Percentiles rank a stretch among this genome's conserved stretches.
Evolutionary conservation across 257 asterid species (phyloP).

Genomic region (Fraxinus pennsylvanica): DNA sequence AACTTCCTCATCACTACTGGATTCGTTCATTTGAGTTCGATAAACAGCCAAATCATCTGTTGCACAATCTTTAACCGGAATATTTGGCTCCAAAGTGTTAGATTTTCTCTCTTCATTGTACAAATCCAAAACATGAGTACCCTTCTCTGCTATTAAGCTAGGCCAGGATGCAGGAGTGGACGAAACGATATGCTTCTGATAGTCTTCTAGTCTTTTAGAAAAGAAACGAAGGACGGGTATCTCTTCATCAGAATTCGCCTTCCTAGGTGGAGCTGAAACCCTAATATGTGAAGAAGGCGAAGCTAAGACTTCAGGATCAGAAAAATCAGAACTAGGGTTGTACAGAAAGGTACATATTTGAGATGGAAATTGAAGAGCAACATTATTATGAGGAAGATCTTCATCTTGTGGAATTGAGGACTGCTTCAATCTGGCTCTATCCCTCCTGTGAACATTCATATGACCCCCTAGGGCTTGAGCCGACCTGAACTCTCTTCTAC

Average conservation of each 20-base stretch:
- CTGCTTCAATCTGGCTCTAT: constrained; percentile 86
- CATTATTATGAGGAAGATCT: constrained; percentile 33
- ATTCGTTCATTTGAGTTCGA: constrained; percentile 23
- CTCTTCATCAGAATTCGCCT: constrained; percentile 17
- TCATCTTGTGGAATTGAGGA: constrained; percentile 38
- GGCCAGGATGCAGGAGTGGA: constrained; percentile 48
- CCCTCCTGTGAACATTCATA: constrained; percentile 91
- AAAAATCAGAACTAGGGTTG: constrained; percentile 48
- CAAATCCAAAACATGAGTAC: constrained; percentile 28
- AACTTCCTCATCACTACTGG: constrained; percentile 37
- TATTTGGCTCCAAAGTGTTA: constrained; percentile 18
- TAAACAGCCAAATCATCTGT: constrained; percentile 44
- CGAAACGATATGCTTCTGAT: constrained; percentile 17
- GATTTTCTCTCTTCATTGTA: constrained; percentile 38
- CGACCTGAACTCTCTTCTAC: constrained; percentile 83
- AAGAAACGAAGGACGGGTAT: constrained; percentile 33
- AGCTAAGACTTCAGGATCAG: constrained; percentile 20
- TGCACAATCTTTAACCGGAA: constrained; percentile 35
- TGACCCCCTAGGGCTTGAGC: constrained; percentile 98
- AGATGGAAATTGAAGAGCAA: constrained; percentile 36
- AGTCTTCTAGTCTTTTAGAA: constrained; percentile 35
- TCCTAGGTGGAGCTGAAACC: constrained; percentile 54
- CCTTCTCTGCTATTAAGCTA: constrained; percentile 42
- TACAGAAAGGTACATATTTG: constrained; percentile 42
- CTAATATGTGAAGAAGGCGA: constrained; percentile 36